Percentiles rank a stretch among this genome's conserved stretches.
Evolutionary conservation across 352 stramenopile genomes (phyloP).

Genomic region (Plasmopara muralis): DNA sequence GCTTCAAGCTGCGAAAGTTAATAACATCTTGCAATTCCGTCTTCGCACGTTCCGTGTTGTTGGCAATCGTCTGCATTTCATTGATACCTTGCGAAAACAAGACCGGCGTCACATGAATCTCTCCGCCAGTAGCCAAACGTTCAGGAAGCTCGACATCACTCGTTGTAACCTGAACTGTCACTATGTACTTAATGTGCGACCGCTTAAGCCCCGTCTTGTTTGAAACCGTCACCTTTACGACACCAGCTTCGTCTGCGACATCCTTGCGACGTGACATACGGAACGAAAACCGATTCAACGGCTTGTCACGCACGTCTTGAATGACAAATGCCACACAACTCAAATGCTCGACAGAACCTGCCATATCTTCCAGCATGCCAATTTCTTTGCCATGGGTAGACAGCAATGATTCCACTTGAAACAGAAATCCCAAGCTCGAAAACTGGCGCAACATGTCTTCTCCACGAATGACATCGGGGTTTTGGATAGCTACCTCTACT

Average conservation of each 20-base stretch:
- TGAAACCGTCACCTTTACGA: conserved; percentile 73
- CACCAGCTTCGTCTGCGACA: conserved; percentile 55
- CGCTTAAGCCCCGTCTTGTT: conserved; percentile 51
- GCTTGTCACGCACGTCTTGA: conserved; percentile 81
- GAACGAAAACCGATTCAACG: conserved; percentile 81
- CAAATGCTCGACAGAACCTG: conserved; percentile 71
- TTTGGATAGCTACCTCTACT: conserved; percentile 77
- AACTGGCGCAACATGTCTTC: conserved; percentile 80
- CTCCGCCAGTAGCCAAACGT: conserved; percentile 51
- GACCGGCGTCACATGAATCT: conserved; percentile 78
- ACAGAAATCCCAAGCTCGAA: conserved; percentile 79
- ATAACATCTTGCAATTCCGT: conserved; percentile 87
- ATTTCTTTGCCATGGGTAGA: conserved; percentile 94
- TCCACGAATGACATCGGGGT: conserved; percentile 59
- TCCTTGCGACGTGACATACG: conserved; percentile 78
- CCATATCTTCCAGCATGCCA: conserved; percentile 93
- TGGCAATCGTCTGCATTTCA: conserved; percentile 92
- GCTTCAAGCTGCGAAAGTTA: conserved; percentile 82
- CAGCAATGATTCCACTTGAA: conserved; percentile 91
- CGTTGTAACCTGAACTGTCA: conserved; percentile 75
- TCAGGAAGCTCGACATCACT: conserved; percentile 72
- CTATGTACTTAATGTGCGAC: conserved; percentile 73
- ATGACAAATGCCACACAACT: conserved; percentile 82
- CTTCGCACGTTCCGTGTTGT: conserved; percentile 85
- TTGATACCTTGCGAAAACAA: conserved; percentile 92